A percentile compares a stretch with the other conserved stretches of the same genome.
These are phyloP conservation scores for Macrophomina phaseolina DNA, from an alignment of 2,329 filamentous ascomycete genomes.

Conservation along the genomic window DNA sequence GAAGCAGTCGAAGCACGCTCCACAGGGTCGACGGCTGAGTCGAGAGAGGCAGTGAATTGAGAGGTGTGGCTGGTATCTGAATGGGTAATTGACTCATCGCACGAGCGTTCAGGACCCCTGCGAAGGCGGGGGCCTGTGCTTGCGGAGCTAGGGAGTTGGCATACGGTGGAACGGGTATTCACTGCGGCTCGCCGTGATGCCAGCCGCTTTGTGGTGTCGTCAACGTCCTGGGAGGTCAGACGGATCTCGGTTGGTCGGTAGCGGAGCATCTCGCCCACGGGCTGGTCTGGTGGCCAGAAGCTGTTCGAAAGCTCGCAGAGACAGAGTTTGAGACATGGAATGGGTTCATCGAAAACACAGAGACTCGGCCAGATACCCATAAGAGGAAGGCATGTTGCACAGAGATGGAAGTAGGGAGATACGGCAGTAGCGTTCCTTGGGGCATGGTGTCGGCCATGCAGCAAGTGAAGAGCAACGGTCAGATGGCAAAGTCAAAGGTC, in stretches of 20 bases:
- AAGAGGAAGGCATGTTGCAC: slow-evolving; percentile 20
- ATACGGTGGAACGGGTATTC: slow-evolving; percentile 17
- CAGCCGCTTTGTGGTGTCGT: slow-evolving; percentile 42
- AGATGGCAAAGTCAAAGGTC: background rate
- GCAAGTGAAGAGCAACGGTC: background rate
- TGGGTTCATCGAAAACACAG: background rate
- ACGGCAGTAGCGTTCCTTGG: background rate
- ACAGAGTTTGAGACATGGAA: slow-evolving; percentile 9
- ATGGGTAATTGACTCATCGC: slow-evolving; percentile 36
- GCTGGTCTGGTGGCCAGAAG: background rate
- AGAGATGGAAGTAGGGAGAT: background rate
- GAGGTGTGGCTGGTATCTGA: background rate
- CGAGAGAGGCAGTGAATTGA: slow-evolving; percentile 12
- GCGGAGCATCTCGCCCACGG: slow-evolving; percentile 40
- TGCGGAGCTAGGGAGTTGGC: slow-evolving; percentile 16
- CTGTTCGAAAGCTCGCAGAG: background rate
- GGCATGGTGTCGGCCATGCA: background rate
- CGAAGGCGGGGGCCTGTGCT: slow-evolving; percentile 34
- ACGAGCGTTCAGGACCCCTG: slow-evolving; percentile 40
- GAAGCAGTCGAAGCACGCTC: background rate
- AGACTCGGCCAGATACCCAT: background rate
- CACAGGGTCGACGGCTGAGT: background rate
- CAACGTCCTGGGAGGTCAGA: slow-evolving; percentile 43
- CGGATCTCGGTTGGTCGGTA: slow-evolving; percentile 44
- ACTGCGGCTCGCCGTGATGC: slow-evolving; percentile 35